phyloP scores from a whole-genome alignment of 108 stramenopile species.

The Discostella stelligeroides region DNA sequence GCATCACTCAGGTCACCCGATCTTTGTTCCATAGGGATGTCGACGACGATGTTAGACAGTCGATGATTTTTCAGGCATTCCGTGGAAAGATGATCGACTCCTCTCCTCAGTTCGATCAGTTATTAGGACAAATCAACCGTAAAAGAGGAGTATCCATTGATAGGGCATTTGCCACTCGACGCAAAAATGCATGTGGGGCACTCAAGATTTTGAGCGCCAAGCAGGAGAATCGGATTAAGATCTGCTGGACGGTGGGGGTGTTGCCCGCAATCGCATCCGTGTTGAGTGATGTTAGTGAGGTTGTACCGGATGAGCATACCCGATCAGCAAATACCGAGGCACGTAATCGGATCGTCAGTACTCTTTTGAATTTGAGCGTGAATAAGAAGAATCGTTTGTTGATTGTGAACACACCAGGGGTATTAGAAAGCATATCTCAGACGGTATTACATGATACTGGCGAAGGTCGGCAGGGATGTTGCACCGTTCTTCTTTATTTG shows the following conservation, averaged over 20 bases:
- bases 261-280: conserved; percentile 71
- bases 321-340: conserved; percentile 61
- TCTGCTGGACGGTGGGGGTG: conserved; percentile 82
- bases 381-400: conserved; percentile 73
- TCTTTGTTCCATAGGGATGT: conserved; percentile 7
- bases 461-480: conserved; percentile 62
- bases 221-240: conserved; percentile 55
- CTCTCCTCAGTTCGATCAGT: conserved; percentile 51
- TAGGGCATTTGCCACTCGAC: conserved; percentile 69
- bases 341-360: conserved; percentile 60
- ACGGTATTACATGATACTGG: conserved; percentile 61
- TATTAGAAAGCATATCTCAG: conserved; percentile 56
- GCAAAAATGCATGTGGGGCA: conserved; percentile 87
- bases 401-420: conserved; percentile 65
- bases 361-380: conserved; percentile 61
- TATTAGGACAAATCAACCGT: conserved; percentile 56
- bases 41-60: conserved; percentile 17
- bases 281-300: conserved; percentile 43
- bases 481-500: conserved; percentile 65
- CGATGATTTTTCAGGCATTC: conserved; percentile 11
- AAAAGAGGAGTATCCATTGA: conserved; percentile 35
- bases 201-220: conserved; percentile 75
- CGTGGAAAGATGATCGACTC: conserved; percentile 62
- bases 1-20: conserved; percentile 5
- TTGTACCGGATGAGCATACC: conserved; percentile 38